Evolutionary conservation across 116 monocot genomes (phyloP).

Genomic region (Dioscorea cayenensis): DNA sequence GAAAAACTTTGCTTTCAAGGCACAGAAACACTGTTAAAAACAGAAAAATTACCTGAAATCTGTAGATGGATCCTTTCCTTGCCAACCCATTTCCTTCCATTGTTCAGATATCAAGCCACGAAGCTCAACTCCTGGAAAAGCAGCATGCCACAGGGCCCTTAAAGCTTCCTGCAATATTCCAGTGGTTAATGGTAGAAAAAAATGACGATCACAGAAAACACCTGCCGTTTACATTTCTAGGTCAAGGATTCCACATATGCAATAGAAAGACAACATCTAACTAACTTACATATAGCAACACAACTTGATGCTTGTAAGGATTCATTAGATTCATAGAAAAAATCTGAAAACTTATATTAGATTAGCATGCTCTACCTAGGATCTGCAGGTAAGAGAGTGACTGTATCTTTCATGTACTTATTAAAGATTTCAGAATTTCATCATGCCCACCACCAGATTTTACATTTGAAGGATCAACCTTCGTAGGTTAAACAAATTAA

Average conservation of each 20-base stretch:
- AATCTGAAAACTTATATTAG: no score
- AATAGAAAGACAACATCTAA: no score
- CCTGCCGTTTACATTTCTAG: neutral
- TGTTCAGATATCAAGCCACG: conserved; percentile 78
- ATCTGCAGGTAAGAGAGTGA: no score
- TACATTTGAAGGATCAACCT: no score
- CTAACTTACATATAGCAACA: no score
- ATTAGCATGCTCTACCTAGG: no score
- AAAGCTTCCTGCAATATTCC: conserved; percentile 63
- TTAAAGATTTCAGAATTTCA: no score
- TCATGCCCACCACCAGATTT: no score
- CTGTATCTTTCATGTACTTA: no score
- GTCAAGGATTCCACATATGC: neutral
- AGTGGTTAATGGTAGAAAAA: neutral
- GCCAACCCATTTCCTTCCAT: conserved; percentile 99
- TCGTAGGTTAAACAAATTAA: no score
- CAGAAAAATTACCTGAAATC: conserved; percentile 66
- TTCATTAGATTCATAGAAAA: no score
- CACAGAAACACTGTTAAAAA: neutral
- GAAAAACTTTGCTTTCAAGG: neutral
- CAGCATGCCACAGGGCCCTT: conserved; percentile 64
- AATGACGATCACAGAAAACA: conserved; percentile 3
- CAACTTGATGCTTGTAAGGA: no score
- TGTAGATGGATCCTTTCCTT: conserved; percentile 94
- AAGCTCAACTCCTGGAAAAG: conserved; percentile 78